A percentile compares a stretch with the other conserved stretches of the same genome.
Evolutionary conservation across 257 asterid species (phyloP).

Genomic region (Anisodus acutangulus): DNA sequence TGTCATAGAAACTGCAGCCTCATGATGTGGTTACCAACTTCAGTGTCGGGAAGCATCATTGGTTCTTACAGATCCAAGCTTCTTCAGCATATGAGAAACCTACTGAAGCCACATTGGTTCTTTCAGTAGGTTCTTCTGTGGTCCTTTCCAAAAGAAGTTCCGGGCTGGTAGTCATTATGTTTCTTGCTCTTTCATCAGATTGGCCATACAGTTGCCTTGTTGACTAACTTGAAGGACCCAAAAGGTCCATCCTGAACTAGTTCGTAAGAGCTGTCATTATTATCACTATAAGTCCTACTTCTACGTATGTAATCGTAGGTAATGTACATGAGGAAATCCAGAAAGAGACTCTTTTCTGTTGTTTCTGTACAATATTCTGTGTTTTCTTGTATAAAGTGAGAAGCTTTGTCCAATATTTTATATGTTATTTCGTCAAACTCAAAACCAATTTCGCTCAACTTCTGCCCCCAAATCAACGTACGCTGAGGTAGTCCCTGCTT

Average conservation of each 20-base stretch:
- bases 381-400: conserved; percentile 54
- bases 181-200: conserved; percentile 24
- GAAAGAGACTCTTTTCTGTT: conserved; percentile 71
- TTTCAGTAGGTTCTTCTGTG: not conserved
- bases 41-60: conserved; percentile 12
- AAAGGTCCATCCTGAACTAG: conserved; percentile 42
- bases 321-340: conserved; percentile 87
- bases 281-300: conserved; percentile 42
- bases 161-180: conserved; percentile 28
- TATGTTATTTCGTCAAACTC: conserved; percentile 83
- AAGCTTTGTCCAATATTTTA: conserved; percentile 67
- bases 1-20: conserved; percentile 16
- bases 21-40: not conserved
- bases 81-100: conserved; percentile 17
- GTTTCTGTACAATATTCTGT: conserved; percentile 48
- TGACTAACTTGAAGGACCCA: conserved; percentile 43
- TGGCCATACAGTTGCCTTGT: conserved; percentile 39
- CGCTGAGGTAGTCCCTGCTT: conserved; percentile 87
- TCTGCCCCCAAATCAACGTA: conserved; percentile 81
- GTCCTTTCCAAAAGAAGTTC: conserved; percentile 22
- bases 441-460: conserved; percentile 70
- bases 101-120: not conserved
- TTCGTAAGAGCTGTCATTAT: conserved; percentile 39
- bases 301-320: conserved; percentile 69
- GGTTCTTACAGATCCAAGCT: not conserved